These are phyloP conservation scores for Malus fusca DNA, from an alignment of 306 rosid species.

Conservation along the genomic window DNA sequence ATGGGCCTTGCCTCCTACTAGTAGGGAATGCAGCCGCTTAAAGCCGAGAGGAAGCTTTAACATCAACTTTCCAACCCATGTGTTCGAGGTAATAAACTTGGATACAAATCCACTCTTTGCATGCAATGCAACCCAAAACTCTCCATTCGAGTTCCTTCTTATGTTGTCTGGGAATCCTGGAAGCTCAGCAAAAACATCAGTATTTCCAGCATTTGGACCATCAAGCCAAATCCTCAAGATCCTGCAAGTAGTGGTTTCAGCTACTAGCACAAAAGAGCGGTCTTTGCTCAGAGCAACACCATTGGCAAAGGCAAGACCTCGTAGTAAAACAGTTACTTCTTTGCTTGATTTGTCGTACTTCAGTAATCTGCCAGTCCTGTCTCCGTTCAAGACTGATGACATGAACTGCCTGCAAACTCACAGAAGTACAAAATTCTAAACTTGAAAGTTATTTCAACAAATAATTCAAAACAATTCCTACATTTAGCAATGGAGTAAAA, in stretches of 20 bases:
- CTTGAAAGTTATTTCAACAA: neutral
- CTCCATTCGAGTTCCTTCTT: slow-evolving; percentile 62
- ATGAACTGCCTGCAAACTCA: slow-evolving; percentile 64
- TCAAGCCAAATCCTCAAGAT: slow-evolving; percentile 75
- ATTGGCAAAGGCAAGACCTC: slow-evolving; percentile 66
- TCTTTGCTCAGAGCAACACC: slow-evolving; percentile 81
- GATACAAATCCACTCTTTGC: slow-evolving; percentile 42
- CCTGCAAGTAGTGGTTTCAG: slow-evolving; percentile 52
- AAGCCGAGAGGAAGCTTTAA: slow-evolving; percentile 46
- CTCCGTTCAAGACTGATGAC: slow-evolving; percentile 51
- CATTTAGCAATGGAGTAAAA: neutral
- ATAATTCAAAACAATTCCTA: neutral
- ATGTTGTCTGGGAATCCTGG: slow-evolving; percentile 84
- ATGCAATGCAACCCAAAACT: slow-evolving; percentile 87
- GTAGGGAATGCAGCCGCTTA: slow-evolving; percentile 49
- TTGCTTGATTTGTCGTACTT: slow-evolving; percentile 54
- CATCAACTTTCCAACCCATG: slow-evolving; percentile 51
- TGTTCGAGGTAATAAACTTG: slow-evolving; percentile 35
- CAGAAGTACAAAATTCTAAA: neutral
- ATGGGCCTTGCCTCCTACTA: slow-evolving; percentile 61
- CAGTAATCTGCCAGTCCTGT: slow-evolving; percentile 67
- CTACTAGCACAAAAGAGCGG: slow-evolving; percentile 63
- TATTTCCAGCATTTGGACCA: slow-evolving; percentile 65
- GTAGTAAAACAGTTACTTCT: slow-evolving; percentile 52
- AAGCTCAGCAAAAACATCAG: slow-evolving; percentile 50